These are phyloP conservation scores for Botrytis medusae DNA, from an alignment of 2,329 filamentous ascomycete genomes.

Conservation along the genomic window DNA sequence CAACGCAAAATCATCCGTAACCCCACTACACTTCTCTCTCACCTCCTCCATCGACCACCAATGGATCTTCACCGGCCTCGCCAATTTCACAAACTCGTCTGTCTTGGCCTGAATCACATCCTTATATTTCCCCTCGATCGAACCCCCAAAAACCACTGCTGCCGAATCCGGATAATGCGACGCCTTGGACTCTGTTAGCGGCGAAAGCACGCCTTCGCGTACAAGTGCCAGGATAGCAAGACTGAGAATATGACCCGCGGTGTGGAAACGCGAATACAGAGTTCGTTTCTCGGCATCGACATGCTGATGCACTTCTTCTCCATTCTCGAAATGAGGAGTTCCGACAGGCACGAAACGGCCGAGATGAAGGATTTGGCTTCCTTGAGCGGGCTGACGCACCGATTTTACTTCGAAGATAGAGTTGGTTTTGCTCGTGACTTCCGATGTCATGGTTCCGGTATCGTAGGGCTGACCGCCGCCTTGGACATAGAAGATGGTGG, in stretches of 20 bases:
- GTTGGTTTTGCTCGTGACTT: background rate
- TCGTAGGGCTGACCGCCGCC: background rate
- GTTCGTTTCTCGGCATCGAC: background rate
- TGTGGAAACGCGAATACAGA: background rate
- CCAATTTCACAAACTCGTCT: background rate
- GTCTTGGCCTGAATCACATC: background rate
- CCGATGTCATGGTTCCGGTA: background rate
- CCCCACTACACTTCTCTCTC: background rate
- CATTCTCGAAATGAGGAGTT: background rate
- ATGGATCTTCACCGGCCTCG: background rate
- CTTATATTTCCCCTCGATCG: background rate
- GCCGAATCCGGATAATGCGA: background rate
- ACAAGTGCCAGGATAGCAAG: background rate
- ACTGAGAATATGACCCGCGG: background rate
- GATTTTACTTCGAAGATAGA: background rate
- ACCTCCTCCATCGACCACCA: background rate
- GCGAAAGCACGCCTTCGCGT: background rate
- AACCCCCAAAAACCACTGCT: background rate
- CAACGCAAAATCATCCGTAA: background rate
- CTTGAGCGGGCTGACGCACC: background rate
- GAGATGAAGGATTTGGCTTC: background rate
- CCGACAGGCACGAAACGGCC: background rate
- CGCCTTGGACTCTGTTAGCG: background rate
- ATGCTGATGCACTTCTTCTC: background rate
- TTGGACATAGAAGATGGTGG: background rate